Evolutionary conservation across 331 rosid species (phyloP), one percentile per base, ranked within the genome.

Genomic region (Phaseolus coccineus): DNA sequence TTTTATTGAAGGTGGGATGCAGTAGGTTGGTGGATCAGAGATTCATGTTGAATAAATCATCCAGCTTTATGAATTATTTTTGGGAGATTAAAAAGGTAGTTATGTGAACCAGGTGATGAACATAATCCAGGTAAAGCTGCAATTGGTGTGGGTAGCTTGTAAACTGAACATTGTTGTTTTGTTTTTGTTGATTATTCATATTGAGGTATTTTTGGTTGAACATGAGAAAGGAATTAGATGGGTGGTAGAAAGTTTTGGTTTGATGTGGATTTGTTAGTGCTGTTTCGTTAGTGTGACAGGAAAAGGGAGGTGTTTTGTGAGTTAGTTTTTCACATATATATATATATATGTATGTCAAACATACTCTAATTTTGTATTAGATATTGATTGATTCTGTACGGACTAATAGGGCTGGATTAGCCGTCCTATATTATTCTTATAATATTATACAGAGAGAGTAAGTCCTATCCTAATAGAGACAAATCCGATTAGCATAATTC

Each of bases 391-490:
- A 77, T 78, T 72, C 51, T 33, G 71, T 55, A 69, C 5, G 33
- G 35, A 59, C 59, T 48, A 69, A 82, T 64, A 71, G 73, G 70
- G 7, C 31, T 46, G 46, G 61, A 74, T 77, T 81, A 33, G 39
- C 77, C 40, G 42, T 8, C 42, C 55, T 50, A 67, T 58, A 53
- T 62, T 37, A 39, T 44, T 5, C 42, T 37, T 37, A 37, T 37
- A 37, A 37, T 37, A 68, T 3, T 51, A 68, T 57, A 78, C 59
- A 74, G 6, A 80, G 57, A 70, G 72, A 69, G 42, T 42, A 82
- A 71, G 77, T 55, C 69, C 53, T 68, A 86, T 42, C 71, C 82
- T 62, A 80, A 46, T 25, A 61, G 69, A 61, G 72, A 70, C 73
- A 80, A 80, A 77, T 69, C 64, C 42, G 58, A 76, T 70, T 40